Evolutionary conservation across 768 basidiomycete genomes (phyloP).

Genomic region (Clitopilus hobsonii): DNA sequence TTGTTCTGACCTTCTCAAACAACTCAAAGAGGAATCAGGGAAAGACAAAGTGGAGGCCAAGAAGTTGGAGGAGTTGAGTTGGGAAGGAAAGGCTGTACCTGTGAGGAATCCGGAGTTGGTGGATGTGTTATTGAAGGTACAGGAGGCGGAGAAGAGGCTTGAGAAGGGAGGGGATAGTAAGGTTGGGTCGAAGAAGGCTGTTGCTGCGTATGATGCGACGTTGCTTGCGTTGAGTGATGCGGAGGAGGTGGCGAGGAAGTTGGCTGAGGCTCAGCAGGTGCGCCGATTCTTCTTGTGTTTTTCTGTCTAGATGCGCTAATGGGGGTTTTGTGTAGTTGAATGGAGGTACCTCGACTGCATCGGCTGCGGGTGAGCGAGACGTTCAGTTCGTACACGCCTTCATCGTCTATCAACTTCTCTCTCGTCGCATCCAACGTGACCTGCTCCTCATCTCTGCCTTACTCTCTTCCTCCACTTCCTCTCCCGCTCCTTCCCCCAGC

Average conservation of each 20-base stretch:
- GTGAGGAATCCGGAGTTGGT: constrained; percentile 90
- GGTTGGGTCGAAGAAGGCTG: constrained; percentile 59
- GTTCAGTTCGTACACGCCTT: constrained; percentile 84
- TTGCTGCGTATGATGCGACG: constrained; percentile 85
- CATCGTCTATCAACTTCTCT: constrained; percentile 82
- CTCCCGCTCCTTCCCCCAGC: no score
- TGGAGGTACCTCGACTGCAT: constrained; percentile 30
- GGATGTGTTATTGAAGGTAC: constrained; percentile 77
- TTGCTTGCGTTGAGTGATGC: constrained; percentile 85
- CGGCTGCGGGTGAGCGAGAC: constrained; percentile 48
- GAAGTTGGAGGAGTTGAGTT: constrained; percentile 56
- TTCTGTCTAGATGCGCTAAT: not conserved
- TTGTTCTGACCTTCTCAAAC: constrained; percentile 49
- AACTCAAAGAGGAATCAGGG: constrained; percentile 41
- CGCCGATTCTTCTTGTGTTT: constrained; percentile 2
- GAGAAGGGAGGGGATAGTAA: constrained; percentile 25
- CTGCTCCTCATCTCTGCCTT: constrained; percentile 71
- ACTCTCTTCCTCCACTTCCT: constrained; percentile 32
- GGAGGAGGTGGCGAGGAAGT: constrained; percentile 75
- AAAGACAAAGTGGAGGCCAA: constrained; percentile 32
- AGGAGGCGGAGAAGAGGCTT: constrained; percentile 67
- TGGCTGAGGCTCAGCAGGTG: constrained; percentile 84
- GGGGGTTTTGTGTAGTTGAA: constrained; percentile 25
- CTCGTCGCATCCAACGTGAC: constrained; percentile 86
- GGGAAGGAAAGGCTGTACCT: constrained; percentile 83